A percentile compares a stretch with the other conserved stretches of the same genome.
Conservation (phyloP, 2,329 filamentous ascomycete species). For the Neopestalotiopsis rosae region DNA sequence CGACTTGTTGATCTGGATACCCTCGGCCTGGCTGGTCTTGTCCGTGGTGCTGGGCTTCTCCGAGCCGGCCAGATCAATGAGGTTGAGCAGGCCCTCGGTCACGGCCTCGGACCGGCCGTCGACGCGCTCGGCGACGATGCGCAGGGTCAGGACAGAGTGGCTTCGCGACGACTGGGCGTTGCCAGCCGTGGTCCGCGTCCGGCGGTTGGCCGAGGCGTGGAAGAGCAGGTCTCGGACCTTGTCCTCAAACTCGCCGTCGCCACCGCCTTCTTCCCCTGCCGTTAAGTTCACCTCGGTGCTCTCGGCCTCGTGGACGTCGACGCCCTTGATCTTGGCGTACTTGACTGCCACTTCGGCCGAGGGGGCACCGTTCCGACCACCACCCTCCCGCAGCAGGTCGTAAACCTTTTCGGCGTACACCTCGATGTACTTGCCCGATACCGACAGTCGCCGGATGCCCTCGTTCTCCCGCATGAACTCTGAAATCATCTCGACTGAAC, state of each 20-base stretch:
- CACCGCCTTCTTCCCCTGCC: not conserved
- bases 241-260: conserved; percentile 1
- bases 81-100: conserved; percentile 17
- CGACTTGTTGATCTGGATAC: conserved; percentile 96
- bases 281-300: conserved; percentile 3
- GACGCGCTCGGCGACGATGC: not conserved
- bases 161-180: conserved; percentile 18
- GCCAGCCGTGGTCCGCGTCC: conserved; percentile 8
- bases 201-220: conserved; percentile 3
- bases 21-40: conserved; percentile 87
- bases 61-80: conserved; percentile 19
- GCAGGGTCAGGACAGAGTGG: conserved; percentile 16
- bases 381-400: conserved; percentile 15
- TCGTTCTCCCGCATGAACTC: conserved; percentile 7
- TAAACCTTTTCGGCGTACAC: conserved; percentile 16
- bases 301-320: conserved; percentile 2
- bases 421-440: conserved; percentile 10
- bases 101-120: not conserved
- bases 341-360: not conserved
- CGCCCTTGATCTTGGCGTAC: not conserved
- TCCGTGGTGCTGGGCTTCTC: conserved; percentile 34
- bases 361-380: not conserved
- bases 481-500: not conserved
- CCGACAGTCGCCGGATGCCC: not conserved
- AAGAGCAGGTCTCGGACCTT: not conserved